Evolutionary conservation across 176 grass and related monocot genomes (phyloP), one percentile per base, ranked within the genome.

Genomic region (Carex kokanica): DNA sequence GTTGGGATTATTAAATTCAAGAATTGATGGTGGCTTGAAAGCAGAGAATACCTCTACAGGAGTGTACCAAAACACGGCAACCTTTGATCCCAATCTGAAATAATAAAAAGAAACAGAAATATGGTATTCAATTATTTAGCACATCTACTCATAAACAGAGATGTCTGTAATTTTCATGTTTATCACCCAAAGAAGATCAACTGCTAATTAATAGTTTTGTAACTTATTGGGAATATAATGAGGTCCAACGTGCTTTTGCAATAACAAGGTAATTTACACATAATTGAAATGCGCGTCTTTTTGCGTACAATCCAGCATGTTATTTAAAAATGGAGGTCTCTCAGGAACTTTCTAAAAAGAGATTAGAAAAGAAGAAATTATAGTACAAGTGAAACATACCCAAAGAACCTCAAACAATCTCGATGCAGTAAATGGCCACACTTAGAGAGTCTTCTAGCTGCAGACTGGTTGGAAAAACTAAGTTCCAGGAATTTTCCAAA

Each of bases 401-500:
- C 92, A 78, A 94, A 98, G 82, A 94, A 98, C 9, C 95, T 89
- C 81, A 98, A 82, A 38, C 92, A 98, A 67, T 98, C 95, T 61
- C 88, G 90, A 85, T 98, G 93, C 56, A 98, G 77, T 52, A 81
- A 90, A 87, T 98, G 95, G 3, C 95, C 95, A 31, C 95, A 98
- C 60, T 91, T 83, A 67, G 92, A 94, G 40, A 98, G 69, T 41
- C 86, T 97, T 89, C 78, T 91, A 34, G 87, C 86, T 43, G 88
- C 88, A 84, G 90, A 93, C 68, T 98, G 95, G 79, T 87, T 88
- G 83, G 95, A 98, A 87, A 98, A 98, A 77, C 95, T 94, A 67
- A 98, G 92, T 57, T 94, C 92, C 65, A 98, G 85, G 80, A 98
- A 98, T 87, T 98, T 98, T 55, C 95, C 95, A 81, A 94, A 94